Conservation (phyloP, 2,329 filamentous ascomycete genomes). For the Xylaria hypoxylon region DNA sequence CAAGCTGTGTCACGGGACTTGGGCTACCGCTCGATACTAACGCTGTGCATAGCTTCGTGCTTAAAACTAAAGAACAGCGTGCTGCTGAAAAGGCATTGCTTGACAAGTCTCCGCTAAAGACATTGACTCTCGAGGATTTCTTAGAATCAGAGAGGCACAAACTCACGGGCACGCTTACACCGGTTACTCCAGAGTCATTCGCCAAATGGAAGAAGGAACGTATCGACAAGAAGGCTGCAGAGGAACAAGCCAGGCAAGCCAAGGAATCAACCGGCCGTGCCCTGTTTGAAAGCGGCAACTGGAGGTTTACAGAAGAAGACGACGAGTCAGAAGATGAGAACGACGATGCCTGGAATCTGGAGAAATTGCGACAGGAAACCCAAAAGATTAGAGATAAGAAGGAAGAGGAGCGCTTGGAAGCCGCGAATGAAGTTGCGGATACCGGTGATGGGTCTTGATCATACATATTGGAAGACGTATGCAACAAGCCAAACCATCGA, state of each 20-base stretch:
- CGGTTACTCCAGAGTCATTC: constrained; percentile 91
- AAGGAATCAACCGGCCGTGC: constrained; percentile 97
- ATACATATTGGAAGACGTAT: constrained; percentile 4
- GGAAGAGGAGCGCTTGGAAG: constrained; percentile 76
- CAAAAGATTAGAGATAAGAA: constrained; percentile 78
- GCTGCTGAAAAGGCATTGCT: constrained; percentile 94
- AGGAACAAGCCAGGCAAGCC: constrained; percentile 87
- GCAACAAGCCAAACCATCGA: constrained; percentile 28
- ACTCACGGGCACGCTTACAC: constrained; percentile 88
- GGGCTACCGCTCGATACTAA: constrained; percentile 22
- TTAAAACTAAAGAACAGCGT: constrained; percentile 97
- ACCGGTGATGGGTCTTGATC: constrained; percentile 55
- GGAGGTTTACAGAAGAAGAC: constrained; percentile 75
- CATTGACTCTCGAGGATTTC: constrained; percentile 96
- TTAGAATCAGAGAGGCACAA: constrained; percentile 96
- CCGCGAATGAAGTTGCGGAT: constrained; percentile 50
- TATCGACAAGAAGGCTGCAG: constrained; percentile 93
- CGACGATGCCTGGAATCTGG: constrained; percentile 78
- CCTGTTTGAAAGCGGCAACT: constrained; percentile 96
- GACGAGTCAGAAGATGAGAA: constrained; percentile 69
- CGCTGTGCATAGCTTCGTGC: constrained; percentile 76
- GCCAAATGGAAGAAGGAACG: constrained; percentile 98
- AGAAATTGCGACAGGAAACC: constrained; percentile 85
- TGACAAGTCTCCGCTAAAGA: constrained; percentile 95
- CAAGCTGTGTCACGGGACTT: not conserved